Percentiles rank a stretch among this genome's conserved stretches.
phyloP scores from a whole-genome alignment of 2,329 filamentous ascomycete genomes.

The Tricladium varicosporioides region DNA sequence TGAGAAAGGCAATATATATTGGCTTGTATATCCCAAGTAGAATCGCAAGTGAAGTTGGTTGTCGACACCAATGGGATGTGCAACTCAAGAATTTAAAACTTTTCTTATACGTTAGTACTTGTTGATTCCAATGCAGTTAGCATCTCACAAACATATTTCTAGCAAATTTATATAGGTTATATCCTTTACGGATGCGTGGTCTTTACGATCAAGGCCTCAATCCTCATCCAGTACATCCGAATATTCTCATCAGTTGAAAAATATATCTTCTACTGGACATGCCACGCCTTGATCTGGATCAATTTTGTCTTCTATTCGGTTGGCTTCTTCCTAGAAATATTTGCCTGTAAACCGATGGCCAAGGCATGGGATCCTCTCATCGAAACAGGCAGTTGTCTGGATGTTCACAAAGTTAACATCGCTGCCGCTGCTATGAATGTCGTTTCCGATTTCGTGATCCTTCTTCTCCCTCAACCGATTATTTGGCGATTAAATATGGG shows the following conservation, averaged over 20 bases:
- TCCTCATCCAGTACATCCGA: not conserved
- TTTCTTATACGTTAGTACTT: not conserved
- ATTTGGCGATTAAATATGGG: not conserved
- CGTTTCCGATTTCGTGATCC: not conserved
- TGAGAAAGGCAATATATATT: no score
- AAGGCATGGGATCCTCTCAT: constrained; percentile 1
- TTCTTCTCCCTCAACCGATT: not conserved
- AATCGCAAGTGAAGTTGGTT: no score
- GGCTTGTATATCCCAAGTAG: no score
- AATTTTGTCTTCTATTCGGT: not conserved
- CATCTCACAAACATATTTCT: not conserved
- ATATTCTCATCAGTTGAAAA: not conserved
- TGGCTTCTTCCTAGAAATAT: not conserved
- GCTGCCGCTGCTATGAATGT: not conserved
- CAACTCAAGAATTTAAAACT: not conserved
- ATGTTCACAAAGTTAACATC: not conserved
- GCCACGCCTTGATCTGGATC: not conserved
- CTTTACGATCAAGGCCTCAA: constrained; percentile 1
- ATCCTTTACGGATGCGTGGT: not conserved
- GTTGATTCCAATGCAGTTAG: not conserved
- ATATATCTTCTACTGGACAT: not conserved
- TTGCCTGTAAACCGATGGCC: not conserved
- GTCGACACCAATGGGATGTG: constrained; percentile 3
- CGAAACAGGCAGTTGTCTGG: not conserved
- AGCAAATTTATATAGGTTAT: not conserved